Base-by-base conservation (phyloP, 78 protist species). In the Bigelowiella natans region DNA sequence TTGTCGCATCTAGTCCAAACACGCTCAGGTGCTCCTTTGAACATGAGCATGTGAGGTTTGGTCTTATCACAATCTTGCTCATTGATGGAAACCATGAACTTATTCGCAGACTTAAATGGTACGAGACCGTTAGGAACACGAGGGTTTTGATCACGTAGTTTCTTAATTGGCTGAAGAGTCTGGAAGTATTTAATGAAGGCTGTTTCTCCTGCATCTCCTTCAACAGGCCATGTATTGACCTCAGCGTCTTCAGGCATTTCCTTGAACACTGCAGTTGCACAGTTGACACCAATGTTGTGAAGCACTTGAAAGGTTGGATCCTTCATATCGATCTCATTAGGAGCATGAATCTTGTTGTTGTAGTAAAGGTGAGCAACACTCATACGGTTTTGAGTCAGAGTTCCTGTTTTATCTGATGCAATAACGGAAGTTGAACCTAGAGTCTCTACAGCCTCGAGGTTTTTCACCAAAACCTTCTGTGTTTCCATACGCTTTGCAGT, bases 381-480 rank as follows among this genome's bases (percentile, higher is more conserved):
- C 97, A 95, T 95, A 38, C 73, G n/a, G 94, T 95, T 95, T 85
- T 92, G 93, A 36, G 95, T 95, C 30, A 95, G 86, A 31, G 99
- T 97, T 36, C 99, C 99, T 38, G 99, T 97, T 95, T 97, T 97
- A 92, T 97, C 99, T 0, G 95, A 92, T 39, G 97, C 95, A 34
- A 97, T 95, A 0, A 93, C 93, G 29, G 91, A 90, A 2, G 97
- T 94, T 36, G 94, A 40, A 31, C 99, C 99, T 3, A 97, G 94
- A 0, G 98, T 95, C 83, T 97, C 98, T 31, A 97, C 97, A 29
- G 95, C 87, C 64, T 87, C 83, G 30, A 96, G 92, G 82, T 94
- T 90, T 93, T 95, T 95, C 30, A 96, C 97, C 40, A 93, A 63
- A 37, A 96, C 97, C 84, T 93, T 38, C 92, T 93, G 94, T 86